phyloP scores from a whole-genome alignment of 1,139 yeast species.

The Taiozyma sp. region DNA sequence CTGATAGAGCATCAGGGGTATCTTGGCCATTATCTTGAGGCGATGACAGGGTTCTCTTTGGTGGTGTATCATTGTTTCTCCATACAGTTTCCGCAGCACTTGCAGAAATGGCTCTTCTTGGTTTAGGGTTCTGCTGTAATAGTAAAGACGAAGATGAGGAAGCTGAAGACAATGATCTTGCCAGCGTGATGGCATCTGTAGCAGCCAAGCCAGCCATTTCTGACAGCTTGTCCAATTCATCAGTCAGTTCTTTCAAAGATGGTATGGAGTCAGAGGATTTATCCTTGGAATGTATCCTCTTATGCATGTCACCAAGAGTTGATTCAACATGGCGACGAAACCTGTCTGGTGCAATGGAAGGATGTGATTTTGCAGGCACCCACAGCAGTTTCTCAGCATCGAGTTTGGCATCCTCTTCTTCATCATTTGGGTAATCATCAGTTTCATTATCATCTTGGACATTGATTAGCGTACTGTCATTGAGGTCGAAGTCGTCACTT shows the following conservation, averaged over 20 bases:
- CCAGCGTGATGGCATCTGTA: conserved; percentile 69
- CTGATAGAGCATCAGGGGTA: not conserved
- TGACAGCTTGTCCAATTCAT: conserved; percentile 60
- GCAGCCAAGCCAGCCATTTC: conserved; percentile 71
- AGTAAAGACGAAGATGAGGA: conserved; percentile 43
- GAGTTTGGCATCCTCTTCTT: not conserved
- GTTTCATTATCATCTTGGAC: not conserved
- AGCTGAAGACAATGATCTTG: conserved; percentile 61
- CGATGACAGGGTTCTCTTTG: conserved; percentile 1
- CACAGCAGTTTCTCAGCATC: conserved; percentile 51
- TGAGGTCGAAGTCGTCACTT: conserved; percentile 6
- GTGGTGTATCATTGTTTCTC: not conserved
- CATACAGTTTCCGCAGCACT: not conserved
- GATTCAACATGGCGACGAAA: conserved; percentile 79
- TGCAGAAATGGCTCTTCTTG: conserved; percentile 2
- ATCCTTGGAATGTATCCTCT: conserved; percentile 26
- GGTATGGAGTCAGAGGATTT: conserved; percentile 31
- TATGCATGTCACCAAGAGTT: conserved; percentile 71
- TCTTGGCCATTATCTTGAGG: not conserved
- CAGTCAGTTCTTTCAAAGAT: conserved; percentile 62
- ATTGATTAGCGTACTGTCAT: conserved; percentile 16
- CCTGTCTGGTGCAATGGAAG: conserved; percentile 89
- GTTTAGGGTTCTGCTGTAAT: conserved; percentile 1
- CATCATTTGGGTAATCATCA: not conserved
- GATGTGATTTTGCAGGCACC: conserved; percentile 96